These are phyloP conservation scores for Plantago rigida DNA, from an alignment of 305 asterid genomes.

Conservation along the genomic window DNA sequence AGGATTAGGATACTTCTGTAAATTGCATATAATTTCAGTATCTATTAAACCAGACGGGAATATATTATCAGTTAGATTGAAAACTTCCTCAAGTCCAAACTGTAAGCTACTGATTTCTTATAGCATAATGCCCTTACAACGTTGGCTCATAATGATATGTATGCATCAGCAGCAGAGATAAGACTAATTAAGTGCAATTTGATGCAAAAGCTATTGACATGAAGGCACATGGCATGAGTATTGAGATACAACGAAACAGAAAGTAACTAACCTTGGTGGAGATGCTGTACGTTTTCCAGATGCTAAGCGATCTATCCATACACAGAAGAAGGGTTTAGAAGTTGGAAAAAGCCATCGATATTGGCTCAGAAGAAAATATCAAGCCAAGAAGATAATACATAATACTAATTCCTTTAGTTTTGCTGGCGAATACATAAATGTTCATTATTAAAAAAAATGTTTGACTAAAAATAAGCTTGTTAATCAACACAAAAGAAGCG, in stretches of 20 bases:
- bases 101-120: too few species aligned
- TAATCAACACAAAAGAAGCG: too few species aligned
- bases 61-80: too few species aligned
- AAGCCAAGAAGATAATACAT: constrained; percentile 3
- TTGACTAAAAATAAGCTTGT: too few species aligned
- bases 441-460: too few species aligned
- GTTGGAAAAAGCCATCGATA: constrained; percentile 16
- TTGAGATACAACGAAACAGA: constrained; percentile 7
- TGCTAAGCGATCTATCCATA: constrained; percentile 39
- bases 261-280: constrained; percentile 50
- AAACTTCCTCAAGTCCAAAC: too few species aligned
- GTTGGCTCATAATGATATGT: not conserved
- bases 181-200: not conserved
- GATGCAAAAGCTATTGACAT: constrained; percentile 6
- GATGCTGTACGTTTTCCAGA: constrained; percentile 43
- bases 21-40: too few species aligned
- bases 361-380: constrained; percentile 8
- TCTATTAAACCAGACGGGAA: too few species aligned
- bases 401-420: too few species aligned
- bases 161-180: not conserved
- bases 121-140: too few species aligned
- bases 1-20: too few species aligned
- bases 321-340: constrained; percentile 23
- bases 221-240: constrained; percentile 9
- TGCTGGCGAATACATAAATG: too few species aligned